Evolutionary conservation across 805 yeast species (phyloP).

Genomic region (Candida vaughaniae): DNA sequence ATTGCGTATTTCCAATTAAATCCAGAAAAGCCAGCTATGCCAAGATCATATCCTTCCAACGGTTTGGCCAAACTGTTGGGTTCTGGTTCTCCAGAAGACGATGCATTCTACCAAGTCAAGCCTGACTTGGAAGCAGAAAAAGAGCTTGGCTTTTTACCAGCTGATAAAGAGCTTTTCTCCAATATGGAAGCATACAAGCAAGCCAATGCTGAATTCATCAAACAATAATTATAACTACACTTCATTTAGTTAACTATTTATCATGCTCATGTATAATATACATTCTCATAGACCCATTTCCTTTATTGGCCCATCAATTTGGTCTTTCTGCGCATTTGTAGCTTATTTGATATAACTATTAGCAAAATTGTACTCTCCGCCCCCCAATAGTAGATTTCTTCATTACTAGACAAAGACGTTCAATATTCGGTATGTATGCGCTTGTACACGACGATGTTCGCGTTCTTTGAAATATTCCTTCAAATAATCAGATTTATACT

Average conservation of each 20-base stretch:
- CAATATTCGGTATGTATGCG: too few relatives aligned
- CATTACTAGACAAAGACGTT: too few relatives aligned
- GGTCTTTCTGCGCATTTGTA: too few relatives aligned
- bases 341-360: too few relatives aligned
- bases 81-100: constrained; percentile 50
- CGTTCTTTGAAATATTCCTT: too few relatives aligned
- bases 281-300: constrained; percentile 10
- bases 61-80: constrained; percentile 79
- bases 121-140: constrained; percentile 39
- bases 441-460: too few relatives aligned
- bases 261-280: constrained; percentile 11
- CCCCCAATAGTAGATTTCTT: too few relatives aligned
- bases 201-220: constrained; percentile 39
- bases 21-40: constrained; percentile 70
- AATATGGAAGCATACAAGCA: constrained; percentile 31
- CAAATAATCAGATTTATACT: too few relatives aligned
- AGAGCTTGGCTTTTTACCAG: constrained; percentile 35
- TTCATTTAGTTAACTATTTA: too few relatives aligned
- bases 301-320: too few relatives aligned
- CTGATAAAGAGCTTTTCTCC: constrained; percentile 25
- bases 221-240: constrained; percentile 17
- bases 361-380: too few relatives aligned
- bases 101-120: constrained; percentile 40
- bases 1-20: constrained; percentile 48
- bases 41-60: constrained; percentile 70